Base-by-base conservation (phyloP, 805 yeast species). In the Cyberlindnera mississippiensis region DNA sequence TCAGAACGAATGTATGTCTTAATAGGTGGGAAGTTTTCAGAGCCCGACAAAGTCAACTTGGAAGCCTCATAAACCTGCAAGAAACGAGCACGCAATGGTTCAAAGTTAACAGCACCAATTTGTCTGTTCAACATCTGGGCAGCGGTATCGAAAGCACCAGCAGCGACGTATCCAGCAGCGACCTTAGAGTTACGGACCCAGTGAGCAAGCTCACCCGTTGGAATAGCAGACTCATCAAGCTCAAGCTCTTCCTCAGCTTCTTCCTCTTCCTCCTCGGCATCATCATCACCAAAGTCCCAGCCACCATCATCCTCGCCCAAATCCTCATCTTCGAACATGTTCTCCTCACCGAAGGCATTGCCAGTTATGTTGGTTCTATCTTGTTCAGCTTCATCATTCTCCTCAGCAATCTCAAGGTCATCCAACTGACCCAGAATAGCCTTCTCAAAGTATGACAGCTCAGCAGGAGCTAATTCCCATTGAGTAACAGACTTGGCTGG, bases 71-170 rank as follows among this genome's bases (percentile, higher is more conserved):
- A 95, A 11, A 89, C 83, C 55, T 88, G 91, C 61, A 85, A 53
- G 69, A 93, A 93, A 47, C 96, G 75, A 22, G 72, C 60, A 66
- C 91, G 80, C 54, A 93, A 74, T 12, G 98, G 98, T 57, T 82
- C 95, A 61, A 95, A 91, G 53, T 86, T 73, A 20, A 78, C 82
- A 38, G 87, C 77, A 55, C 97, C 99, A 34, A 82, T 72, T 65
- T 95, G 99, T 57, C 91, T 84, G 69, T 83, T 80, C 56, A 93
- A 75, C 59, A 95, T 76, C 56, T 89, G 95, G 30, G 96, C 93
- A 29, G 98, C 99, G 40, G 91, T 85, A 52, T 89, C 97, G 61
- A 91, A 91, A 4, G 95, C 85, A 55, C 99, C 99, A 3, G 96
- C 89, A 2, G 99, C 97, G 56, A 84, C 89, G 55, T 88, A 86